Conservation (phyloP, 73 alveolate species). For the Strombidium stylifer region DNA sequence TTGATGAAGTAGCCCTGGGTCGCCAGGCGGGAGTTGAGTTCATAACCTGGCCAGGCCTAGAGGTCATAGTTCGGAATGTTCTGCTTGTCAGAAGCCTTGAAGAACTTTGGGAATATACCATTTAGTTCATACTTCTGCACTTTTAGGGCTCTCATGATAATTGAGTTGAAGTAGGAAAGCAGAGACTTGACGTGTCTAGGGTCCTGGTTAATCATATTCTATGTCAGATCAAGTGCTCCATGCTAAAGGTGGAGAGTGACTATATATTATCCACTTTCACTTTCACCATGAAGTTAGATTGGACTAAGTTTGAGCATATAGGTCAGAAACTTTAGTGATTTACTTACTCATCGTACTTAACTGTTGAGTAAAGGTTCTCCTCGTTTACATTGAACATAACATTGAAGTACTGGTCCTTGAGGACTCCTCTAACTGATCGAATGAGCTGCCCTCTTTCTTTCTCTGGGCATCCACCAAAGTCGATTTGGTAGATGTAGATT, state of each 20-base stretch:
- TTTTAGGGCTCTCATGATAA: not conserved
- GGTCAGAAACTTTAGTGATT: no score
- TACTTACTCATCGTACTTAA: no score
- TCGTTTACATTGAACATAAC: no score
- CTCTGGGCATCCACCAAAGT: constrained; percentile 1
- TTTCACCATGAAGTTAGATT: no score
- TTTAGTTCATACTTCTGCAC: constrained; percentile 16
- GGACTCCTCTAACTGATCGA: no score
- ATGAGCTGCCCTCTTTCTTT: no score
- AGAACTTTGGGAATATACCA: constrained; percentile 37
- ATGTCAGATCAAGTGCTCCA: no score
- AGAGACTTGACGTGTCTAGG: not conserved
- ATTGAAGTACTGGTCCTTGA: no score
- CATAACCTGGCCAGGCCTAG: constrained; percentile 41
- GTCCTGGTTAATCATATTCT: not conserved
- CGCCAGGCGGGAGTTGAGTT: not conserved
- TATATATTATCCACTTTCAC: no score
- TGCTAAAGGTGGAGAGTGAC: no score
- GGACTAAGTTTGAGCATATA: no score
- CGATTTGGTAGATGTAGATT: constrained; percentile 2
- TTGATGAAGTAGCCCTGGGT: constrained; percentile 31
- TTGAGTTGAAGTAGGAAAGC: not conserved
- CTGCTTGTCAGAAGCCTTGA: not conserved
- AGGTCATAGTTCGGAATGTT: not conserved
- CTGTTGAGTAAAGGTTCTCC: no score